Evolutionary conservation across 2,329 filamentous ascomycete genomes (phyloP), one percentile per base, ranked within the genome.

Genomic region (Nemania sp.): DNA sequence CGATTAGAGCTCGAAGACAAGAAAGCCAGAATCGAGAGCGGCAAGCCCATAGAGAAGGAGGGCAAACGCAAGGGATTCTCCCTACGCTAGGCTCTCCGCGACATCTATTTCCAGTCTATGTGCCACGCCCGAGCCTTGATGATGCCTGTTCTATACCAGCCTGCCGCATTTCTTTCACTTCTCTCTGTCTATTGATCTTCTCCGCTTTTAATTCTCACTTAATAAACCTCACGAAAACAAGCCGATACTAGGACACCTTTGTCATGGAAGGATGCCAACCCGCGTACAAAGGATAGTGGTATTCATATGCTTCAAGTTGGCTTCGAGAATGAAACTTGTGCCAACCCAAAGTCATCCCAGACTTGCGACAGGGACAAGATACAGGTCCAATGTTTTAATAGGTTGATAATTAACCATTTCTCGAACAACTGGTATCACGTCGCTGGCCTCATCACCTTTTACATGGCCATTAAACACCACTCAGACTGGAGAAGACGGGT

Each of bases 11-110:
- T 99, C 79, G 96, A 99, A 82, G 96, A 99, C 85, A 99, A 98
- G 93, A 99, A 99, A 87, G 83, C 89, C 73, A 91, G 96, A 77
- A 87, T 99, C 85, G 96, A 99, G 84, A 97, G 92, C 80, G 96
- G 96, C 79, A 89, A 96, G 81, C 96, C 96, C 73, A 85, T 98
- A 84, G 96, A 98, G 86, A 94, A 98, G 86, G 95, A 98, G 87
- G 91, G 91, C 84, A 97, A 97, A 92, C 93, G 94, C 85, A 98
- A 98, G 93, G 95, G 95, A 69, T 99, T 99, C 89, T 99, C 96
- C 73, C 92, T 99, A 81, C 94, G 96, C 84, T 97, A 95, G 90
- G 74, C 74, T 69, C 58, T 68, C 22, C 73, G 70, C 73, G 67
- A 70, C 61, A 58, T 64, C 70, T 72, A 61, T 72, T 69, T 73